Base-by-base conservation (phyloP, 129 eudicot genomes). In the Artemisia tridentata region DNA sequence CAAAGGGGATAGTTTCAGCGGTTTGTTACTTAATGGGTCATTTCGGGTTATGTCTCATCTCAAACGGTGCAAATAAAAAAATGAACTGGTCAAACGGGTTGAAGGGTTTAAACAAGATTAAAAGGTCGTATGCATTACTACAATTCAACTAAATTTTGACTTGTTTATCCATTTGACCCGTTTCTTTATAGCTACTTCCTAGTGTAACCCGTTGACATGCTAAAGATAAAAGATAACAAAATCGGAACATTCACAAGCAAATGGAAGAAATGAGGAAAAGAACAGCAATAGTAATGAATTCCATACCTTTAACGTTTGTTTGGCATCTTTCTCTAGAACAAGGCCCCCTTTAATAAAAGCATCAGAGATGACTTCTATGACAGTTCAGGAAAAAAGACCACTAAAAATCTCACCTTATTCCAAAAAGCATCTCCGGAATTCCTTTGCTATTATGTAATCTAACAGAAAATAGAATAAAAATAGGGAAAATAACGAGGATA, bases 271-370 rank as follows among this genome's bases (percentile, higher is more conserved):
- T 38, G 45, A 60, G 14, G 65, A 60, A 59, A 23, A 21, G 29
- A 13, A 27, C 2, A n/a, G 59, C 41, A 72, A 1, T 43, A 47
- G 16, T 11, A 53, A 23, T 61, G 59, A 31, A 74, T 43, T 16
- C 1, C 67, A 31, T 81, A 93, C 98, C 96, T 85, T 85, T 31
- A 93, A 73, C 59, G 84, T 72, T 43, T 78, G 92, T 15, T 71
- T 68, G 45, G 77, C 88, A 68, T 89, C 96, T 69, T 65, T 93
- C 50, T 85, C 92, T 41, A 93, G 87, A 80, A 93, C 98, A 43
- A 93, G 88, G n/a, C 98, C 98, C 54, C 92, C 95, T 74, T 93
- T 79, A 15, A 73, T 78, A 77, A 89, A 93, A 58, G 96, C 90
- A 80, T 93, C 87, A 25, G 74, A 87, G 25, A 93, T 93, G 79